Evolutionary conservation across 2,329 filamentous ascomycete genomes (phyloP), one percentile per base, ranked within the genome.

Genomic region (Allantophomopsis lycopodina): DNA sequence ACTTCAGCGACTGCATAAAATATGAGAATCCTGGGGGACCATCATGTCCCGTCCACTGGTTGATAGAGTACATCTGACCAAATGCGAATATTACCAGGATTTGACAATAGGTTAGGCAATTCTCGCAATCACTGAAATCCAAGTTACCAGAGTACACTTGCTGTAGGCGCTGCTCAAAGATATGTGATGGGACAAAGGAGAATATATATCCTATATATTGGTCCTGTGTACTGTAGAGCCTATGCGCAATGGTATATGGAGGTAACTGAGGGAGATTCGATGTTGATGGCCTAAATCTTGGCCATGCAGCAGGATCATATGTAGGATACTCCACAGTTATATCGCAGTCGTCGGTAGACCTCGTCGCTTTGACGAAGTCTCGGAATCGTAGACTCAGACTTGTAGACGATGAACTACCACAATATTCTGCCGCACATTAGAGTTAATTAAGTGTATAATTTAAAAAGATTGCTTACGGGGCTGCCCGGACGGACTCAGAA

Each of bases 201-300:
- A 74, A 73, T 8, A 74, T 74, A 12, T 69, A 72, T 10, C 70
- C 70, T 14, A 74, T 72, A 40, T 71, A 73, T 28, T 61, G 60
- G 49, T 73, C 69, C 42, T 74, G 71, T 1, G 68, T 64, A 20
- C 60, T 58, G 42, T 68, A 71, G 2, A 69, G 55, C 12, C 66
- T 57, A 38, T 64, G 66, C 1, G 68, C 68, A 44, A 69, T 63
- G 23, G 70, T 64, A 10, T 64, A 58, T 0, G 68, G 67, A 0
- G 69, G 69, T 1, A 73, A 52, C 12, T 15, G 16, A 11, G 40
- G 36, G 14, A 42, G 32, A 11, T 32, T 36, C 11, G 32, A 36
- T 4, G 15, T 40, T 13, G 14, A 15, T 14, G 15, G 23, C 17
- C 35, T 40, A 35, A 32, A 40, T 18, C 31, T 28, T 23, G 42